Conservation (phyloP, 1,284 basidiomycete genomes). For the Bjerkandera adusta region DNA sequence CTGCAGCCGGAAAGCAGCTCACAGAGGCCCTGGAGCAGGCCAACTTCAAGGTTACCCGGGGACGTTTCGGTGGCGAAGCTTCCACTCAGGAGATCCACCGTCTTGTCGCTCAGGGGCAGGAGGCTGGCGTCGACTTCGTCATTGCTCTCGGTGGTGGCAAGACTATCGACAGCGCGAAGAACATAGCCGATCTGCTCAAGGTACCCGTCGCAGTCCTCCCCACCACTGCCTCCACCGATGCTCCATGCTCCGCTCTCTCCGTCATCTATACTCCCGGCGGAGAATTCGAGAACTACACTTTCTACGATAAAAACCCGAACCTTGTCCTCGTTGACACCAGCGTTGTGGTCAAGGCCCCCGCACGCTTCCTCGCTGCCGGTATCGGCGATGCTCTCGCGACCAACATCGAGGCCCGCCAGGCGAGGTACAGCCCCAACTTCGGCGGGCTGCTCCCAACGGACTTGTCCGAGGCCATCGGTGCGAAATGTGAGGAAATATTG, state of each 20-base stretch:
- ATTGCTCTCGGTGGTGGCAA: slow-evolving; percentile 35
- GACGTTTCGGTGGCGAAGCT: slow-evolving; percentile 31
- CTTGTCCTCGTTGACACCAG: slow-evolving; percentile 34
- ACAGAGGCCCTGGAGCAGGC: slow-evolving; percentile 23
- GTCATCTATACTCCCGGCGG: slow-evolving; percentile 33
- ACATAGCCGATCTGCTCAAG: slow-evolving; percentile 29
- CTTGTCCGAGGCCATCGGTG: slow-evolving; percentile 30
- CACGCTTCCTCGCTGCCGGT: slow-evolving; percentile 33
- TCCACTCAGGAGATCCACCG: slow-evolving; percentile 31
- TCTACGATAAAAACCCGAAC: slow-evolving; percentile 33
- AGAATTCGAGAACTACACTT: slow-evolving; percentile 33
- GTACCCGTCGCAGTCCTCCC: slow-evolving; percentile 30
- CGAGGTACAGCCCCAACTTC: slow-evolving; percentile 30
- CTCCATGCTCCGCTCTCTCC: slow-evolving; percentile 34
- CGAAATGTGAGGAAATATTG: slow-evolving; percentile 36
- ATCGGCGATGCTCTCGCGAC: slow-evolving; percentile 36
- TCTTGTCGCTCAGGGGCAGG: slow-evolving; percentile 21
- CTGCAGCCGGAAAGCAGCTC: slow-evolving; percentile 32
- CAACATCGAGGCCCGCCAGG: slow-evolving; percentile 32
- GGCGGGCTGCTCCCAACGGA: slow-evolving; percentile 32
- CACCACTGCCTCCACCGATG: slow-evolving; percentile 35
- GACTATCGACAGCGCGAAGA: slow-evolving; percentile 34
- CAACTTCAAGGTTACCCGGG: slow-evolving; percentile 28
- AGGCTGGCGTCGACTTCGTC: slow-evolving; percentile 28
- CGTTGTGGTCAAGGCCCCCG: slow-evolving; percentile 30